phyloP scores from a whole-genome alignment of 2,329 filamentous ascomycete species.

The Calonectria naviculata region DNA sequence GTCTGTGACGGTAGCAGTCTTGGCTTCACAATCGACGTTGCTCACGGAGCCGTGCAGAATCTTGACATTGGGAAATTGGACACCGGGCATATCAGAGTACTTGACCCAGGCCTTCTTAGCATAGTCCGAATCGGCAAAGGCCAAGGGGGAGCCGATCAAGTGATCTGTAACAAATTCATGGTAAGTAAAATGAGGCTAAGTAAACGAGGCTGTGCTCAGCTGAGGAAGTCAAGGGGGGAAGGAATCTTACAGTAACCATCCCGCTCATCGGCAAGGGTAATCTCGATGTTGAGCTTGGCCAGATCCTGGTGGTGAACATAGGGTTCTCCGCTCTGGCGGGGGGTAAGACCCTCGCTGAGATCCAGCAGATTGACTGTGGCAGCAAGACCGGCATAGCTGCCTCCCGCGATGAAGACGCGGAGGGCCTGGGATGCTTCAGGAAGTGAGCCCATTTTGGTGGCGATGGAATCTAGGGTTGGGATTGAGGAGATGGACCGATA shows the following conservation, averaged over 20 bases:
- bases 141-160: conserved; percentile 80
- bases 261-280: conserved; percentile 82
- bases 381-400: conserved; percentile 78
- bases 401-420: conserved; percentile 75
- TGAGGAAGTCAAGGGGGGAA: not conserved
- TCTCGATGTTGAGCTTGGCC: conserved; percentile 68
- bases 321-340: conserved; percentile 55
- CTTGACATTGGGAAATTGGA: conserved; percentile 71
- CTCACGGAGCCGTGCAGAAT: conserved; percentile 75
- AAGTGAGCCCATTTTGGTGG: conserved; percentile 45
- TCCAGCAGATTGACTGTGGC: conserved; percentile 75
- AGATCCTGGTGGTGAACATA: conserved; percentile 53
- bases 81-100: conserved; percentile 73
- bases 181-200: conserved; percentile 19
- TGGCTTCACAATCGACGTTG: conserved; percentile 67
- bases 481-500: conserved; percentile 14
- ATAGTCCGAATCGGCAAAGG: conserved; percentile 72
- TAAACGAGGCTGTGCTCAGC: not conserved
- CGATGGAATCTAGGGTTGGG: conserved; percentile 23
- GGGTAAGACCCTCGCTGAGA: conserved; percentile 65
- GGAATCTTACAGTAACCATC: conserved; percentile 80
- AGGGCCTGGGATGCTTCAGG: conserved; percentile 49
- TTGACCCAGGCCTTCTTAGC: conserved; percentile 77
- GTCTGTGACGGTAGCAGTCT: conserved; percentile 68
- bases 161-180: conserved; percentile 66